Conservation (phyloP, 2,329 filamentous ascomycete genomes). For the Rhinocladiella similis region DNA sequence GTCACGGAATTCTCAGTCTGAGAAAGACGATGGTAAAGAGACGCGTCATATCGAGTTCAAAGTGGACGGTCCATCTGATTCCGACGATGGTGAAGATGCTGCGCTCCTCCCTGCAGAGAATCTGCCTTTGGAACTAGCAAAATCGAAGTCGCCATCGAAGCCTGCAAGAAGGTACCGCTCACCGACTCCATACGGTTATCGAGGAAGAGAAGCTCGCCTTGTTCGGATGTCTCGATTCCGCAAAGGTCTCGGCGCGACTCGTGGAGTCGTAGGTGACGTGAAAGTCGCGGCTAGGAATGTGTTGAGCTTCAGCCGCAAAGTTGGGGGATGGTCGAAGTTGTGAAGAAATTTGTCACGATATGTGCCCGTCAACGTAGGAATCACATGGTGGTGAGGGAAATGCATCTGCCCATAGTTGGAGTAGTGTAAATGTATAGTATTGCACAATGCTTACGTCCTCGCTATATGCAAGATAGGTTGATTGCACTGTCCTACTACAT, state of each 20-base stretch:
- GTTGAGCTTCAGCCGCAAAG: background rate
- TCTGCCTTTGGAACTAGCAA: no score
- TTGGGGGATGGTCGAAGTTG: slow-evolving; percentile 7
- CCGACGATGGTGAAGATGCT: background rate
- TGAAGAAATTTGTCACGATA: background rate
- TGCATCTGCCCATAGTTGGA: background rate
- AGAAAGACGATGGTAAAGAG: no score
- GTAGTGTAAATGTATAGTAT: background rate
- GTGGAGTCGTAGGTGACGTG: background rate
- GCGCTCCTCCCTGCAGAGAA: no score
- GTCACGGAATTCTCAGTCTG: no score
- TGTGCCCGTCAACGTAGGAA: no score
- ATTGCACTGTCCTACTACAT: no score
- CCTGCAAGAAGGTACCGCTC: no score
- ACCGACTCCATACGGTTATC: no score
- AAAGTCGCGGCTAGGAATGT: background rate
- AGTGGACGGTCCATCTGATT: no score
- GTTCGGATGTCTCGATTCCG: slow-evolving; percentile 4
- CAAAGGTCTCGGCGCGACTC: background rate
- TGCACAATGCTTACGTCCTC: background rate
- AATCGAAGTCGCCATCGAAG: no score
- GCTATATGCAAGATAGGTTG: background rate
- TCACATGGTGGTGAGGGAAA: background rate
- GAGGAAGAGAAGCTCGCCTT: background rate
- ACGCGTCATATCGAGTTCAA: no score